Percentiles rank a stretch among this genome's conserved stretches.
These are phyloP conservation scores for Phytophthora pseudosyringae DNA, from an alignment of 352 stramenopile genomes.

Conservation along the genomic window DNA sequence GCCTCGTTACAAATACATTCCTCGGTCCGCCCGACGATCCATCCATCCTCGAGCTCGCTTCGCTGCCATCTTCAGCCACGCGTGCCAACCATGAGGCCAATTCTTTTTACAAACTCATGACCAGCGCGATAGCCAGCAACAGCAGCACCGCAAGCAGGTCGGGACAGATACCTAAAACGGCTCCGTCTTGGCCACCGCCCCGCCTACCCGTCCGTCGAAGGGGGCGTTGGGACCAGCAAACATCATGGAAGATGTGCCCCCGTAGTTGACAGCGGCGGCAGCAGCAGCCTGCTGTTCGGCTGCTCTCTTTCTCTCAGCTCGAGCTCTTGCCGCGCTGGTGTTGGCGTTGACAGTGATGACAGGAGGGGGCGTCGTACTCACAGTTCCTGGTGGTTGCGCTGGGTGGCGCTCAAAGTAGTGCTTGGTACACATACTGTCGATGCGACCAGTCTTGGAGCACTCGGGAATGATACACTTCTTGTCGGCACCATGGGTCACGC, in stretches of 20 bases:
- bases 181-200: slow-evolving; percentile 30
- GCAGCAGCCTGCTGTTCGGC: slow-evolving; percentile 28
- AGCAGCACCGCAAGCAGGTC: slow-evolving; percentile 12
- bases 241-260: slow-evolving; percentile 33
- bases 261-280: slow-evolving; percentile 26
- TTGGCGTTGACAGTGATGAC: slow-evolving; percentile 48
- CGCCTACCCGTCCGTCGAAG: slow-evolving; percentile 33
- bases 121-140: slow-evolving; percentile 6
- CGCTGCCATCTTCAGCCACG: slow-evolving; percentile 10
- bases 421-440: slow-evolving; percentile 85
- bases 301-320: slow-evolving; percentile 41
- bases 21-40: slow-evolving; percentile 28
- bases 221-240: slow-evolving; percentile 18
- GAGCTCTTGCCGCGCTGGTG: slow-evolving; percentile 40
- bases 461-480: slow-evolving; percentile 82
- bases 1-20: slow-evolving; percentile 50
- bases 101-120: slow-evolving; percentile 32
- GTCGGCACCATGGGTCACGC: slow-evolving; percentile 83
- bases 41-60: slow-evolving; percentile 16
- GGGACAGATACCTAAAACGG: slow-evolving; percentile 34
- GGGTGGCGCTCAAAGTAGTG: slow-evolving; percentile 87
- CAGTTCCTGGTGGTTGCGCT: slow-evolving; percentile 44
- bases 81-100: slow-evolving; percentile 19
- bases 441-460: slow-evolving; percentile 85
- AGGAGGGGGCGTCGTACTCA: slow-evolving; percentile 42